Conservation (phyloP, 2,329 filamentous ascomycete genomes). For the Cladosporium sp. region DNA sequence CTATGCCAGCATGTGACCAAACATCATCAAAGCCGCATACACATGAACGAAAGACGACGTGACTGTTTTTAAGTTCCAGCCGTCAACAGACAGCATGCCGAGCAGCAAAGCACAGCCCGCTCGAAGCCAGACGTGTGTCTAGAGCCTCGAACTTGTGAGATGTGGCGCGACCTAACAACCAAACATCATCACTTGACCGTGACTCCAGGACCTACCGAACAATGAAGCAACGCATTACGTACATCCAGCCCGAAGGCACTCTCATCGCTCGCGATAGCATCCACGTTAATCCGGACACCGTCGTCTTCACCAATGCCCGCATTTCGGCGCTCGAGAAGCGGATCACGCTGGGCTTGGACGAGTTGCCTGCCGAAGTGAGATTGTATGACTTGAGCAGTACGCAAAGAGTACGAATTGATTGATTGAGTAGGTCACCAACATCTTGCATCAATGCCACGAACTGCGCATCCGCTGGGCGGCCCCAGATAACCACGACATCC, state of each 20-base stretch:
- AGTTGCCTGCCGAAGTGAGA: slow-evolving; percentile 65
- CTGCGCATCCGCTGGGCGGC: slow-evolving; percentile 79
- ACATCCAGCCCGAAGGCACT: slow-evolving; percentile 59
- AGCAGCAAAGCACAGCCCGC: neutral
- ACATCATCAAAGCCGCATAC: too few species aligned
- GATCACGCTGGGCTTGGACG: slow-evolving; percentile 66
- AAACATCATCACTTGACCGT: neutral
- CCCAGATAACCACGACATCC: slow-evolving; percentile 51
- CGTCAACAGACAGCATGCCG: too few species aligned
- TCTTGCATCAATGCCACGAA: slow-evolving; percentile 61
- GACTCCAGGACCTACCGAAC: neutral
- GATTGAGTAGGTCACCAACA: neutral
- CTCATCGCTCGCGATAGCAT: slow-evolving; percentile 63
- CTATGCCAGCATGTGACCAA: too few species aligned
- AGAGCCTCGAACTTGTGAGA: neutral
- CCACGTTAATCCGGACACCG: slow-evolving; percentile 48
- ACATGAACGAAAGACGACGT: too few species aligned
- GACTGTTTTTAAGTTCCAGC: too few species aligned
- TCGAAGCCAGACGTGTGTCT: neutral
- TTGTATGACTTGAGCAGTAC: neutral
- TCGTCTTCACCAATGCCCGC: slow-evolving; percentile 56
- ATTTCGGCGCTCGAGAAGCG: slow-evolving; percentile 72
- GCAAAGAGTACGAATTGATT: neutral
- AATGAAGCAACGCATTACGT: slow-evolving; percentile 80
- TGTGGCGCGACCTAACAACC: neutral